These are phyloP conservation scores for Aspergillus incahuasiensis DNA, from an alignment of 495 filamentous ascomycete species.

Conservation along the genomic window DNA sequence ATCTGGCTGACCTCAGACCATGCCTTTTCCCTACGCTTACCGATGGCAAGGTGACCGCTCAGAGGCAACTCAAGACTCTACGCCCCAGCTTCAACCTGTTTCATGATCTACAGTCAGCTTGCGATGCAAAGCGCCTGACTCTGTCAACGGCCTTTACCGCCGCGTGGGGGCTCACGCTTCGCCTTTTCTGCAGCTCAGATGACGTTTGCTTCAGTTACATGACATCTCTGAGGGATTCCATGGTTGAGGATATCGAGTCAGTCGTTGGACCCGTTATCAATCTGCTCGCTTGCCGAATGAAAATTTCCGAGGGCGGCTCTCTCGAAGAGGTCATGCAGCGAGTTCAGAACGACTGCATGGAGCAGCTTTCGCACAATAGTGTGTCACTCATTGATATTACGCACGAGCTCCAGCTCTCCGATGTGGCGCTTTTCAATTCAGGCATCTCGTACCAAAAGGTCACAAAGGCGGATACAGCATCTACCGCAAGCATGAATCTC, in stretches of 20 bases:
- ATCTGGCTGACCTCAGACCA: constrained; percentile 45
- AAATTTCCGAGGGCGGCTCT: constrained; percentile 19
- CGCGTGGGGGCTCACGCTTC: constrained; percentile 52
- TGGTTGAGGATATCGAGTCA: constrained; percentile 41
- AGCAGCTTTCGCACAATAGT: constrained; percentile 44
- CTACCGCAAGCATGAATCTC: background rate
- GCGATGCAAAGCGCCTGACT: constrained; percentile 45
- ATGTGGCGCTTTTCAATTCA: constrained; percentile 18
- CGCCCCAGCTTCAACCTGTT: constrained; percentile 30
- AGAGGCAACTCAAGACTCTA: constrained; percentile 30
- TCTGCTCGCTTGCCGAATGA: constrained; percentile 49
- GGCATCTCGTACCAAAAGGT: constrained; percentile 1
- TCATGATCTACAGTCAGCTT: constrained; percentile 34
- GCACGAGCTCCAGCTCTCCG: constrained; percentile 31
- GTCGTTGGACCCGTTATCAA: constrained; percentile 52
- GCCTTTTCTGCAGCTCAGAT: constrained; percentile 42
- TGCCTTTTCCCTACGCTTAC: constrained; percentile 48
- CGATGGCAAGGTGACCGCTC: constrained; percentile 20
- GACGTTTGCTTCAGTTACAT: constrained; percentile 54
- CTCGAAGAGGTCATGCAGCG: constrained; percentile 31
- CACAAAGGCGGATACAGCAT: background rate
- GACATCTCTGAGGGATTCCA: constrained; percentile 46
- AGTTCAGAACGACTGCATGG: constrained; percentile 48
- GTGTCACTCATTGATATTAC: constrained; percentile 52
- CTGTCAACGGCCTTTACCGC: constrained; percentile 48